phyloP scores from a whole-genome alignment of 164 flowering plant genomes.

The Umbilicus rupestris region DNA sequence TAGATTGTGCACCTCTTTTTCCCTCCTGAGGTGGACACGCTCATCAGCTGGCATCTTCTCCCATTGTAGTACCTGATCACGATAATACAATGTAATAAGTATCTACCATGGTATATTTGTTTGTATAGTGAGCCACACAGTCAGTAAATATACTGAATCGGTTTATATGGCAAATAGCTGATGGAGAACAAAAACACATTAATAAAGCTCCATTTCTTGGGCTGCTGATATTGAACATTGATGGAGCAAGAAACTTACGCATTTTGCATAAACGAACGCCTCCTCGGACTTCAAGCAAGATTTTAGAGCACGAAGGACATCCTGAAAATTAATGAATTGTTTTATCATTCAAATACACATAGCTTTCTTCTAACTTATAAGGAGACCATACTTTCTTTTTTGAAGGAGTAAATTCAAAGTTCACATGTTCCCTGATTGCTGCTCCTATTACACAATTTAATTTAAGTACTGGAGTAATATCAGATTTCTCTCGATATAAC shows the following conservation, averaged over 20 bases:
- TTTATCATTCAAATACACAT: not conserved
- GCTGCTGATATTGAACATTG: not conserved
- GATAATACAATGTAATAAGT: not conserved
- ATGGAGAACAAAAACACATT: not conserved
- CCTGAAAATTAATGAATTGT: slow-evolving; percentile 29
- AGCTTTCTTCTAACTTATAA: not conserved
- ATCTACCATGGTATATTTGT: not conserved
- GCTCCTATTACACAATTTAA: no score
- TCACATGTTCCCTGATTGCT: no score
- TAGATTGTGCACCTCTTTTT: slow-evolving; percentile 48
- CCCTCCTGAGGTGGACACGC: slow-evolving; percentile 76
- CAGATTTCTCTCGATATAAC: no score
- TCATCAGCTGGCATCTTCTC: slow-evolving; percentile 74
- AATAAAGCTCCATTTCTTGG: not conserved
- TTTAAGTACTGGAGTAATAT: no score
- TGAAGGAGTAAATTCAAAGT: no score
- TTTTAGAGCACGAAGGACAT: slow-evolving; percentile 51
- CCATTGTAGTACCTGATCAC: slow-evolving; percentile 65
- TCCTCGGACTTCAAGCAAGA: slow-evolving; percentile 58
- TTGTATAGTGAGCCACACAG: not conserved
- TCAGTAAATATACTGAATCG: not conserved
- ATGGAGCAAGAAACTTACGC: slow-evolving; percentile 38
- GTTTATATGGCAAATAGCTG: not conserved
- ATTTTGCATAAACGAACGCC: slow-evolving; percentile 69
- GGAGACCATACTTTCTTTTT: no score